Base-by-base conservation (phyloP, 805 yeast species). In the Hermanozyma aechmeae region DNA sequence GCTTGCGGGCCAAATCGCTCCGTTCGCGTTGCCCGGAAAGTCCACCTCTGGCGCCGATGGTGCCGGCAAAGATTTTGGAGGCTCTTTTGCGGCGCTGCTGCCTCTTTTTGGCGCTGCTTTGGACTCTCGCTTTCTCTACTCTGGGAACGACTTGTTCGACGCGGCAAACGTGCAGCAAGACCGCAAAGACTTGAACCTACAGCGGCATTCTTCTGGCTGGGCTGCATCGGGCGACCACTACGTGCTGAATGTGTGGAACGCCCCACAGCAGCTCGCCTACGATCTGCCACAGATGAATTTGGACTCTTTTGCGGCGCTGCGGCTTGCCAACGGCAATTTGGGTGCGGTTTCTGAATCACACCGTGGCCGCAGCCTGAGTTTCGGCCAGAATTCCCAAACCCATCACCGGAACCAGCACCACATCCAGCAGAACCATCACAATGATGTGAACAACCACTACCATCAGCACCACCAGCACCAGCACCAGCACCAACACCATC, bases 81-180 rank as follows among this genome's bases (percentile, higher is more conserved):
- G 29, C n/a, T 14, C 24, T 18, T 20, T 21, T 13, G 12, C 24
- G 4, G 25, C 50, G 2, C 46, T 48, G 6, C 34, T 42, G 18
- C 39, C 39, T 13, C 18, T 24, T 2, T 48, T 47, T 31, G 51
- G 53, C 4, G 51, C 49, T 3, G 34, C 37, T 14, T 43, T 47
- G 30, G 48, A 45, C 31, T 27, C 42, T 5, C 32, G 33, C 8
- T 33, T 30, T 23, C 40, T n/a, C n/a, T n/a, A n/a, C n/a, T n/a
- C n/a, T n/a, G n/a, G n/a, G n/a, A n/a, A n/a, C n/a, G n/a, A n/a
- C n/a, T n/a, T n/a, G n/a, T n/a, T n/a, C n/a, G n/a, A n/a, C n/a
- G n/a, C n/a, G n/a, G n/a, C n/a, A n/a, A n/a, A n/a, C n/a, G n/a
- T n/a, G n/a, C n/a, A n/a, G n/a, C n/a, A n/a, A n/a, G n/a, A n/a